These are phyloP conservation scores for Melanopsichium pennsylvanicum DNA, from an alignment of 1,284 basidiomycete genomes.

Conservation along the genomic window DNA sequence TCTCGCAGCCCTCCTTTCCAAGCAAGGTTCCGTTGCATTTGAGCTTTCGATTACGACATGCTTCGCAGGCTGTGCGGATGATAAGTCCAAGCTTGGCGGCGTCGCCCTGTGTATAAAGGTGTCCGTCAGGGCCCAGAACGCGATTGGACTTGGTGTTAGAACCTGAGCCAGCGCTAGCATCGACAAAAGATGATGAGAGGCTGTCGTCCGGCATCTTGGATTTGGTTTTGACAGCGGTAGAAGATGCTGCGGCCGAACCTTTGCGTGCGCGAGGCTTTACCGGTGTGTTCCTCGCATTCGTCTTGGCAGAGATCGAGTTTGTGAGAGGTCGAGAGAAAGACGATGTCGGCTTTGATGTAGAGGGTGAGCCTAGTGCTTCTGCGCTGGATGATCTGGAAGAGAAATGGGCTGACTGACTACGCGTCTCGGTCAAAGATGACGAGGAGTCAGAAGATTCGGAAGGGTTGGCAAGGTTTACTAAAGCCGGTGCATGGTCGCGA, in stretches of 20 bases:
- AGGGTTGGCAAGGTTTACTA: not conserved
- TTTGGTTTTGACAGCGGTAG: not conserved
- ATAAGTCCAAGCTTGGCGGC: conserved; percentile 43
- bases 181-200: not conserved
- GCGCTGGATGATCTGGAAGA: conserved; percentile 9
- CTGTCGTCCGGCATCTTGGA: conserved; percentile 17
- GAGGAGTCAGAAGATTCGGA: too few species aligned
- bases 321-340: not conserved
- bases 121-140: conserved; percentile 44
- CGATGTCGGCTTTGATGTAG: not conserved
- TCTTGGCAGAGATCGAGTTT: not conserved
- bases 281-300: conserved; percentile 5
- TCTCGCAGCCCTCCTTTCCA: conserved; percentile 39
- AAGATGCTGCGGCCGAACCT: not conserved
- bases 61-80: conserved; percentile 56
- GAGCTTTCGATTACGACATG: conserved; percentile 56
- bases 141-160: conserved; percentile 15
- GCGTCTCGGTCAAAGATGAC: not conserved
- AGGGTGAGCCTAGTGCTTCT: not conserved
- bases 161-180: not conserved
- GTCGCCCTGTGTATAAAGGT: conserved; percentile 41
- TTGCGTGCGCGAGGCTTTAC: conserved; percentile 3
- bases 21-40: conserved; percentile 48
- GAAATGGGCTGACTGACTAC: not conserved
- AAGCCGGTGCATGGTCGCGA: too few species aligned